phyloP scores from a whole-genome alignment of 2,329 filamentous ascomycete genomes.

The Myotisia sp. region DNA sequence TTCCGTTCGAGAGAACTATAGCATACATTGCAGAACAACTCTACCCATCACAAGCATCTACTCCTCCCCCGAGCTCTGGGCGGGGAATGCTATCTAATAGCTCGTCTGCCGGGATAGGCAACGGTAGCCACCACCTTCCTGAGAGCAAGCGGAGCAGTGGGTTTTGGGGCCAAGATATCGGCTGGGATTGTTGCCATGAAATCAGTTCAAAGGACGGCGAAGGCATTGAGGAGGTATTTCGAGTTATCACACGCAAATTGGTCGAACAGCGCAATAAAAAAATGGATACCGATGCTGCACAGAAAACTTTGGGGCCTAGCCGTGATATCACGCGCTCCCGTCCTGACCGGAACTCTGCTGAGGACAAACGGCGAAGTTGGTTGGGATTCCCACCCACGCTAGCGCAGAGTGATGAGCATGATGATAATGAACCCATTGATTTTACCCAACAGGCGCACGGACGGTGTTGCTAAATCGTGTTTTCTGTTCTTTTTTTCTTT shows the following conservation, averaged over 20 bases:
- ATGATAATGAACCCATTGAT: conserved; percentile 18
- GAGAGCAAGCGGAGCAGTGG: conserved; percentile 35
- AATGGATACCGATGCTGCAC: conserved; percentile 36
- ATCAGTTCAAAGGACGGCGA: conserved; percentile 88
- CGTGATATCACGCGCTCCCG: conserved; percentile 25
- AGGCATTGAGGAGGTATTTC: conserved; percentile 91
- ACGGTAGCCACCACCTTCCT: conserved; percentile 13
- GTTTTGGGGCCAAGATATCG: conserved; percentile 75
- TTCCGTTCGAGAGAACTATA: conserved; percentile 90
- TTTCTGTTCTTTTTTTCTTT: too few relatives aligned
- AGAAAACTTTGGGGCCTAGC: conserved; percentile 35
- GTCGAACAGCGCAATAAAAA: conserved; percentile 55
- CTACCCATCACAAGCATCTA: conserved; percentile 53
- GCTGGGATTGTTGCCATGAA: conserved; percentile 96
- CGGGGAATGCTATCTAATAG: conserved; percentile 20
- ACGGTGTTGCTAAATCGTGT: too few relatives aligned
- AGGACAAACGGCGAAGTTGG: conserved; percentile 54
- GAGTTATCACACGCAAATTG: conserved; percentile 72
- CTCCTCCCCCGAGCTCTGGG: conserved; percentile 52
- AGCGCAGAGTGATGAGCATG: conserved; percentile 22
- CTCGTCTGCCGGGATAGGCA: conserved; percentile 17
- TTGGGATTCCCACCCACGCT: conserved; percentile 42
- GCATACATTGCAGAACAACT: conserved; percentile 89
- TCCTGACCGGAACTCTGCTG: conserved; percentile 46
- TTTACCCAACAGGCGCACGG: too few relatives aligned